Base-by-base conservation (phyloP, 495 filamentous ascomycete genomes). In the Neurospora intermedia region DNA sequence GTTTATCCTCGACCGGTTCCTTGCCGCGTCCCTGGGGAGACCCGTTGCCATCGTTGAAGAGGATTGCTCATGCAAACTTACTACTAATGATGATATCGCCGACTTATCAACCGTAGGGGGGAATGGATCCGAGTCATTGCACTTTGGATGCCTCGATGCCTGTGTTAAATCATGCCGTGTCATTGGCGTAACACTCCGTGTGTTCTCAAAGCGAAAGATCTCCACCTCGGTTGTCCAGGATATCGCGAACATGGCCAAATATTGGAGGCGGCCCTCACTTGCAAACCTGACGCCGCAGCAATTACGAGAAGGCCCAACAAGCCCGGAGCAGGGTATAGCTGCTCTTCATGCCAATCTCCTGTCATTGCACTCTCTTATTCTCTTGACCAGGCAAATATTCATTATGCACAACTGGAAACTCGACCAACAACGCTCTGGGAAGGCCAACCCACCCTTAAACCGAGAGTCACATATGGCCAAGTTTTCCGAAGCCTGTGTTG, bases 301-400 rank as follows among this genome's bases (percentile, higher is more conserved):
- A 81, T 81, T 89, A 78, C 78, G 83, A 39, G 83, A 81, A 20
- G 83, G 82, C 10, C 66, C 84, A 35, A 78, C 75, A 74, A 77
- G 84, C 74, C 73, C 87, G 74, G 83, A 85, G 78, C 82, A 89
- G 81, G 88, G 88, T 35, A 84, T 93, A 38, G 88, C 89, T 10
- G 87, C 87, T 41, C 84, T 92, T 31, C 91, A 93, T 75, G 83
- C 89, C 42, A 89, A 92, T 73, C 84, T 91, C 10, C 84, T 91
- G 20, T 91, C 92, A 74, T 90, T 90, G 74, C 91, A 92, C 81
- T 92, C 91, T 2, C 89, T 93, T 69, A 88, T 93, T 31, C 83
- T 94, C 6, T 83, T 94, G n/a, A 89, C 88, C 39, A 82, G 89
- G 69, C 92, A 92, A 5, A 91, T 94, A 75, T 90, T 93, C 70